Evolutionary conservation across 2,329 filamentous ascomycete genomes (phyloP).

Genomic region (Verticillium isaacii): DNA sequence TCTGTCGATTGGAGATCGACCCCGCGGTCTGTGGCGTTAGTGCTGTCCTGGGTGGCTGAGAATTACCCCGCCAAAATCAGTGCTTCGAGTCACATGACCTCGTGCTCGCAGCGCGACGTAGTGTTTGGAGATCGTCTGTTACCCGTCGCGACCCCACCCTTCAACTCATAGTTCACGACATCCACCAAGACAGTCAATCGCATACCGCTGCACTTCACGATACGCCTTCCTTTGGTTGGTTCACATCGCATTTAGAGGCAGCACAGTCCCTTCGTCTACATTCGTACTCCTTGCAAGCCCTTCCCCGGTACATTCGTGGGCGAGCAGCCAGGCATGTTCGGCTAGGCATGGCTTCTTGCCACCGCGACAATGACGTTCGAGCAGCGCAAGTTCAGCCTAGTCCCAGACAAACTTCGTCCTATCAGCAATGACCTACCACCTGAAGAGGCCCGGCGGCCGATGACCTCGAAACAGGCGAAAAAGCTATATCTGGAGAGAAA

Average conservation of each 20-base stretch:
- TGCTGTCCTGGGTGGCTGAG: constrained; percentile 1
- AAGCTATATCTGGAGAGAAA: constrained; percentile 31
- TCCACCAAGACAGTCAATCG: neutral
- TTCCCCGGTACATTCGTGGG: too few relatives aligned
- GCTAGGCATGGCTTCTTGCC: neutral
- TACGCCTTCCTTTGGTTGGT: neutral
- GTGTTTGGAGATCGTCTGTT: neutral
- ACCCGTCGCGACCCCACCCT: neutral
- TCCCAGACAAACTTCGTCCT: constrained; percentile 26
- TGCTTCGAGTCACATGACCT: constrained; percentile 1
- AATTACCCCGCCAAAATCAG: constrained; percentile 6
- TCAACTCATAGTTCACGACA: neutral
- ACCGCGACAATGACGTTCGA: constrained; percentile 28
- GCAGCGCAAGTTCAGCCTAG: constrained; percentile 37
- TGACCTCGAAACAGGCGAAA: constrained; percentile 37
- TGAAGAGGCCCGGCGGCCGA: constrained; percentile 15
- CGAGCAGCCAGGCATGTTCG: neutral
- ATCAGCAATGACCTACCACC: constrained; percentile 1
- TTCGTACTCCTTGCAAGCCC: too few relatives aligned
- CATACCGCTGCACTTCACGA: neutral
- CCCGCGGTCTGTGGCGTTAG: constrained; percentile 13
- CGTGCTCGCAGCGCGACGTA: constrained; percentile 4
- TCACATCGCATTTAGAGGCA: too few relatives aligned
- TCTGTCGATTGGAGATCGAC: constrained; percentile 1
- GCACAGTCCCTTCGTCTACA: too few relatives aligned